Base-by-base conservation (phyloP, 371 early-diverging fungal species). In the Mortierella sp. region DNA sequence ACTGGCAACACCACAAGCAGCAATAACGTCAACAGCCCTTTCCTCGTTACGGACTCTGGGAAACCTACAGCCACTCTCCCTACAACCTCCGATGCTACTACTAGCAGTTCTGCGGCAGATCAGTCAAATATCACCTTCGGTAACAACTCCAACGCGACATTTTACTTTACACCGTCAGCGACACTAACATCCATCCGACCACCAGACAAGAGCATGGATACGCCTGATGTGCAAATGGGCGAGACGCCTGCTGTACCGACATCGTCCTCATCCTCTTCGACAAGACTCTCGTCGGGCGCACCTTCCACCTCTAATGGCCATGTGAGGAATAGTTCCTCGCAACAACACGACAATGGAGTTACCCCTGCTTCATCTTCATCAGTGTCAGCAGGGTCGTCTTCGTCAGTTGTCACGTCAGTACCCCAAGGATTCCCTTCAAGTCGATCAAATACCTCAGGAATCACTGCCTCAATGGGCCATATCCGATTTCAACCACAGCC, bases 151-250 rank as follows among this genome's bases (percentile, higher is more conserved):
- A 63, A 55, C 8, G 60, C 70, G 16, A 65, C 13, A 57, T 76
- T 73, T 42, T 76, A 75, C 72, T 76, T 72, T 60, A 80, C 80
- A 11, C 72, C 78, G 13, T n/a, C 57, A 34, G 34, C 31, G 21
- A 65, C 65, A 2, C 65, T 65, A 16, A 21, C 65, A 9, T 38
- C 65, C 8, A 65, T 65, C 38, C 65, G 65, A 1, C 38, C 65
- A 65, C 65, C 7, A 0, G 65, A 65, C 11, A 4, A 31, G 63
- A 60, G 31, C 19, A 26, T 19, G 21, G 38, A 65, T 34, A 19
- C 24, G 2, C 9, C 24, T 8, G 65, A 65, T 38, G 65, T 65
- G 24, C 65, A 38, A 38, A 65, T 65, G 65, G 65, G 65, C 10
- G 65, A 65, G 2, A 34, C 65, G 16, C 34, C 10, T 38, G 38